A percentile compares a stretch with the other conserved stretches of the same genome.
phyloP scores from a whole-genome alignment of 139 green algal species.

The Closterium sp. region DNA sequence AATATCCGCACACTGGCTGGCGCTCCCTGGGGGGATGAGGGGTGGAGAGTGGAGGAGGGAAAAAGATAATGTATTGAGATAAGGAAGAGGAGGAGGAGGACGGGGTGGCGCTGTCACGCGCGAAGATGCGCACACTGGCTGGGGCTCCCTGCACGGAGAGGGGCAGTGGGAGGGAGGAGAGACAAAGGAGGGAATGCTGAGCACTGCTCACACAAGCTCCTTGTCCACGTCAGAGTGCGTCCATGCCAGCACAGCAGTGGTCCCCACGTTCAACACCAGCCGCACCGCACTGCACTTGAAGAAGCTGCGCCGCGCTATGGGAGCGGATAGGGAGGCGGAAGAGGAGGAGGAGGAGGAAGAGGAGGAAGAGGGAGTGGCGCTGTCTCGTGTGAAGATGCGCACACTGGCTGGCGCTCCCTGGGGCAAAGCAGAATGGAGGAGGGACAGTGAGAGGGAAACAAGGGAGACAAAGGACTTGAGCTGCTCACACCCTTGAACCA shows the following conservation, averaged over 20 bases:
- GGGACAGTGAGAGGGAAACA: not conserved
- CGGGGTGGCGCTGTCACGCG: constrained; percentile 1
- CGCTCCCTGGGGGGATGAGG: too few species aligned
- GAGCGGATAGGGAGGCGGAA: constrained; percentile 55
- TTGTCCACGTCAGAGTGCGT: too few species aligned
- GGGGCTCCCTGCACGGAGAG: constrained; percentile 67
- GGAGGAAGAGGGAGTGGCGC: not conserved
- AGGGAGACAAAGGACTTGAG: not conserved
- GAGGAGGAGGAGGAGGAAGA: not conserved
- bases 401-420: constrained; percentile 77
- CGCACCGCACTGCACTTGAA: too few species aligned
- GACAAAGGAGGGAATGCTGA: not conserved
- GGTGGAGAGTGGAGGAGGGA: constrained; percentile 29
- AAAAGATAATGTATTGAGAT: too few species aligned
- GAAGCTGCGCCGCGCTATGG: too few species aligned
- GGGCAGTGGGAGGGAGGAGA: not conserved
- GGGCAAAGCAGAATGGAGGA: not conserved
- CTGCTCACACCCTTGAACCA: too few species aligned
- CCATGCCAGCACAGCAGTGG: too few species aligned
- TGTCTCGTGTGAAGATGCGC: constrained; percentile 59
- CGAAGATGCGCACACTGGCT: constrained; percentile 68
- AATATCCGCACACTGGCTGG: too few species aligned
- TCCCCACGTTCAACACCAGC: too few species aligned
- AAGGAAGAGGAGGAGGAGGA: not conserved
- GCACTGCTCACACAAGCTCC: too few species aligned